Conservation (phyloP, 2,329 filamentous ascomycete species). For the Hypoxylon sp. region DNA sequence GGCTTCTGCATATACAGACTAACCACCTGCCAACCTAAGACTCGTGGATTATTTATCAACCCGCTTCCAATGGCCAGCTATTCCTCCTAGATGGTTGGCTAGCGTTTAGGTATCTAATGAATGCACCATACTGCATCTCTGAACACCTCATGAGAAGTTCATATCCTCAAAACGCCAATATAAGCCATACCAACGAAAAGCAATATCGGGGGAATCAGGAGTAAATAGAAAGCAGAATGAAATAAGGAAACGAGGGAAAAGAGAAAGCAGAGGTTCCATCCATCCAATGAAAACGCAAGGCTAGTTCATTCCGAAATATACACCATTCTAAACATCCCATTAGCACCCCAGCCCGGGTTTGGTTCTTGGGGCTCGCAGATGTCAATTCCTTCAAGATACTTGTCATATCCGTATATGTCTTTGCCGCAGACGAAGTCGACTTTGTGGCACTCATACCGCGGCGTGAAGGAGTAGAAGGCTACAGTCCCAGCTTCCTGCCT, state of each 20-base stretch:
- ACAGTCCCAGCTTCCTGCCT: conserved; percentile 30
- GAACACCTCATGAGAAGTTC: too few relatives aligned
- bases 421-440: conserved; percentile 32
- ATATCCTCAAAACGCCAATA: not conserved
- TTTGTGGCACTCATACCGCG: conserved; percentile 34
- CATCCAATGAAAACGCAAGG: not conserved
- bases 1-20: not conserved
- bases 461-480: conserved; percentile 39
- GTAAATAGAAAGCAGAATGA: not conserved
- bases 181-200: not conserved
- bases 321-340: conserved; percentile 34
- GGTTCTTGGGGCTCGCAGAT: conserved; percentile 32
- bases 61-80: not conserved
- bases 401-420: conserved; percentile 30
- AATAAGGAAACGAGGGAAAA: not conserved
- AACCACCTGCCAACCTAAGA: not conserved
- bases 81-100: not conserved
- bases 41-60: not conserved
- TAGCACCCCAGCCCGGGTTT: conserved; percentile 16
- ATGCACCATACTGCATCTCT: not conserved
- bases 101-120: too few relatives aligned
- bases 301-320: conserved; percentile 27
- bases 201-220: not conserved
- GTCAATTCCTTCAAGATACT: conserved; percentile 14
- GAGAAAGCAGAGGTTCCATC: not conserved